Conservation (phyloP, 805 yeast genomes). For the Saccharomycopsis olivae region DNA sequence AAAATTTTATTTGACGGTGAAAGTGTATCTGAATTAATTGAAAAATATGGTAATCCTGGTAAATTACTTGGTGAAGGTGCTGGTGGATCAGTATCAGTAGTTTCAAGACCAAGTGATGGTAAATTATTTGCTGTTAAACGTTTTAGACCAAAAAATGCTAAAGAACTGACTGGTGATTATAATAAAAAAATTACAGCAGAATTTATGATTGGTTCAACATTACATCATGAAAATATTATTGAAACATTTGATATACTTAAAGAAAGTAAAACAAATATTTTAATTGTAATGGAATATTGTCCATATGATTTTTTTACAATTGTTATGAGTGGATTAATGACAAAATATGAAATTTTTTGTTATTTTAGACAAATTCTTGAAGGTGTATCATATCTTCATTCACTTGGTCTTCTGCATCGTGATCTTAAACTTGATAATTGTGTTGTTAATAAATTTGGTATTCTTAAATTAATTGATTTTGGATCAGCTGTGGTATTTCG, state of each 20-base stretch:
- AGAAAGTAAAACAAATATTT: constrained; percentile 59
- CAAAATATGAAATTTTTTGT: constrained; percentile 72
- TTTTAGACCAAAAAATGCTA: constrained; percentile 61
- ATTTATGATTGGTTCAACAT: constrained; percentile 77
- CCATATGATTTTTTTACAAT: constrained; percentile 80
- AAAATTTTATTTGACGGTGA: constrained; percentile 26
- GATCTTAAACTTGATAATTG: constrained; percentile 79
- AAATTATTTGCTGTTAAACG: constrained; percentile 80
- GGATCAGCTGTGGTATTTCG: constrained; percentile 78
- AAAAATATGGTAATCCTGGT: constrained; percentile 62
- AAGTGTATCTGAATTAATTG: constrained; percentile 43
- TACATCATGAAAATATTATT: constrained; percentile 73
- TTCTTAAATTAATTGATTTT: constrained; percentile 69
- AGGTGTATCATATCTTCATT: constrained; percentile 66
- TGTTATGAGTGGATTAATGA: constrained; percentile 79
- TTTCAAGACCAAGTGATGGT: constrained; percentile 58
- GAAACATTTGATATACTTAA: constrained; percentile 65
- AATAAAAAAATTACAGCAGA: constrained; percentile 80
- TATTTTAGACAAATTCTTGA: constrained; percentile 64
- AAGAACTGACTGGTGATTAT: constrained; percentile 64
- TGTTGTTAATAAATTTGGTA: constrained; percentile 65
- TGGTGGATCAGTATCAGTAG: constrained; percentile 74
- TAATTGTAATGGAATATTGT: constrained; percentile 79
- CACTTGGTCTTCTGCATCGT: constrained; percentile 72
- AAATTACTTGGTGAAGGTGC: constrained; percentile 79